These are phyloP conservation scores for Westerdykella sp. DNA, from an alignment of 2,329 filamentous ascomycete species.

Conservation along the genomic window DNA sequence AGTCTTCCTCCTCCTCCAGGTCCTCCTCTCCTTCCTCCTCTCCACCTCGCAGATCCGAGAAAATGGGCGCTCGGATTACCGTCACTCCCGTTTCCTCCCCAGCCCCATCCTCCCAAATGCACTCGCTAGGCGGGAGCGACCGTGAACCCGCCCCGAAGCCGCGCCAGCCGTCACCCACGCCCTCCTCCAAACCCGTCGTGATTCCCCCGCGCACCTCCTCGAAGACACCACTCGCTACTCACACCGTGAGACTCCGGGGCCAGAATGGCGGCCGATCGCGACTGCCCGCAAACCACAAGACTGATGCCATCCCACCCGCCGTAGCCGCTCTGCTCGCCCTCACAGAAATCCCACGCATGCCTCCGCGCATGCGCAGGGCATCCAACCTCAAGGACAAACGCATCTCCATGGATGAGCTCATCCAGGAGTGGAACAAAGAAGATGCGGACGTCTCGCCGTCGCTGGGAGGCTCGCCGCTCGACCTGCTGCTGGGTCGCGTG, in stretches of 20 bases:
- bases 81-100: constrained; percentile 11
- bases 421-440: constrained; percentile 51
- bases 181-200: constrained; percentile 37
- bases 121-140: background rate
- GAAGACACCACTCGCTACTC: constrained; percentile 23
- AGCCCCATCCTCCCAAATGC: background rate
- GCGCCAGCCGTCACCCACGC: constrained; percentile 2
- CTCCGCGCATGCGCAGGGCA: constrained; percentile 29
- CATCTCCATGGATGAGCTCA: constrained; percentile 53
- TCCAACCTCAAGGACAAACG: constrained; percentile 31
- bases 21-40: constrained; percentile 27
- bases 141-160: constrained; percentile 5
- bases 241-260: constrained; percentile 26
- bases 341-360: constrained; percentile 53
- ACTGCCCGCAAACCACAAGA: constrained; percentile 32
- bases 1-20: background rate
- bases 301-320: constrained; percentile 47
- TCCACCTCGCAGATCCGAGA: constrained; percentile 17
- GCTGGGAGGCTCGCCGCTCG: constrained; percentile 44
- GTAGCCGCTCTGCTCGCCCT: constrained; percentile 54
- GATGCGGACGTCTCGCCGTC: constrained; percentile 34
- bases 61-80: constrained; percentile 26
- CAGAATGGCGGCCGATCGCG: constrained; percentile 26
- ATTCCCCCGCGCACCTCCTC: constrained; percentile 36
- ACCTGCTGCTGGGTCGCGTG: constrained; percentile 51